These are phyloP conservation scores for Termitomyces sp. DNA, from an alignment of 768 basidiomycete species.

Conservation along the genomic window DNA sequence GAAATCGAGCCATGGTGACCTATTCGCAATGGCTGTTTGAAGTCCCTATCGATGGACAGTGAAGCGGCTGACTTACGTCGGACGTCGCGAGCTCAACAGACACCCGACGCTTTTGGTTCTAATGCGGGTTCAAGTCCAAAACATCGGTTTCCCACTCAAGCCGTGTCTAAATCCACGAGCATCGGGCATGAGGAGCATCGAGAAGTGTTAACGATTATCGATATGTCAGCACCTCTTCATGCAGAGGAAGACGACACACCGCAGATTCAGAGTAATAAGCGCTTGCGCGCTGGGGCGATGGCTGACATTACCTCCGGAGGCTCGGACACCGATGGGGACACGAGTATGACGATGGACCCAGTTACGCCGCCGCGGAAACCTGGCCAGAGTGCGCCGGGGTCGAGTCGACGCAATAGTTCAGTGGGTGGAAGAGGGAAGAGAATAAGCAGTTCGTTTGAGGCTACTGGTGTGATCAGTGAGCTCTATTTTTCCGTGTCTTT, in stretches of 20 bases:
- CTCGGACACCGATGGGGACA: neutral
- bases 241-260: conserved; percentile 53
- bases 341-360: neutral
- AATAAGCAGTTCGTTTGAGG: conserved; percentile 64
- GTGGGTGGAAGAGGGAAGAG: conserved; percentile 59
- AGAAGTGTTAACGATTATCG: conserved; percentile 25
- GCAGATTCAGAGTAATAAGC: conserved; percentile 60
- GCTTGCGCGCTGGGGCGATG: conserved; percentile 50
- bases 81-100: conserved; percentile 45
- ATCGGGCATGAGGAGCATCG: conserved; percentile 11
- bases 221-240: conserved; percentile 44
- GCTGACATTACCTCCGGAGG: conserved; percentile 29
- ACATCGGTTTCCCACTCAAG: conserved; percentile 25
- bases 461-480: conserved; percentile 69
- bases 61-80: conserved; percentile 62
- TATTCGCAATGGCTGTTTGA: too few relatives aligned
- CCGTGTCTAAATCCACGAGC: conserved; percentile 7
- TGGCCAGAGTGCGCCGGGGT: neutral
- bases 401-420: conserved; percentile 58
- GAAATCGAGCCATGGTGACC: too few relatives aligned
- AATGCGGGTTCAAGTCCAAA: conserved; percentile 9
- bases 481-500: conserved; percentile 16
- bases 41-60: too few relatives aligned
- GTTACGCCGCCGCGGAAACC: conserved; percentile 1
- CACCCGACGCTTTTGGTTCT: conserved; percentile 27